A percentile compares a stretch with the other conserved stretches of the same genome.
Conservation (phyloP, 2,329 filamentous ascomycete genomes). For the Alternaria gansuensis region DNA sequence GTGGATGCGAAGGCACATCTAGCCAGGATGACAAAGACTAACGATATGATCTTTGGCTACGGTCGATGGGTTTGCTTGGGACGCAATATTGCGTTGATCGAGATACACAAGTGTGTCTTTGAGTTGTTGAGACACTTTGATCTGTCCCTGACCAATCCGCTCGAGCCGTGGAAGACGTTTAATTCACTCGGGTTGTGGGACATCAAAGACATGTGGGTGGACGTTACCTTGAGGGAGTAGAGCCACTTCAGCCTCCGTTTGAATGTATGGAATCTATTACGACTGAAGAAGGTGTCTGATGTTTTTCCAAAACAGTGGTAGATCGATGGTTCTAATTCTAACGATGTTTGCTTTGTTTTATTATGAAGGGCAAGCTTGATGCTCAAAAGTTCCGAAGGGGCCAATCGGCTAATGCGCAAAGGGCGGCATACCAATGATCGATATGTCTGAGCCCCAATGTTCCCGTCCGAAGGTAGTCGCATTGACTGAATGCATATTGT, state of each 20-base stretch:
- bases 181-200: constrained; percentile 43
- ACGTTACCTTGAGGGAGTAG: constrained; percentile 38
- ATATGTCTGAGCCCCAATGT: not conserved
- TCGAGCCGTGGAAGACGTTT: constrained; percentile 42
- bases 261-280: too few species aligned
- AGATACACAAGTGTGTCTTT: constrained; percentile 55
- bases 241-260: not conserved
- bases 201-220: constrained; percentile 46
- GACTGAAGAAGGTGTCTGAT: not conserved
- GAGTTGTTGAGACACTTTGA: constrained; percentile 53
- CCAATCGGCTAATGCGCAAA: constrained; percentile 13
- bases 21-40: constrained; percentile 43
- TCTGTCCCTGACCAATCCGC: constrained; percentile 42
- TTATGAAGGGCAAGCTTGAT: constrained; percentile 2
- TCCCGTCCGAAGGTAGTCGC: not conserved
- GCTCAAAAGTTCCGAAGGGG: not conserved
- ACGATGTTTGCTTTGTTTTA: constrained; percentile 5
- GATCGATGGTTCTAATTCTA: not conserved
- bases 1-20: constrained; percentile 37
- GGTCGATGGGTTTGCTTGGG: constrained; percentile 51
- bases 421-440: constrained; percentile 5
- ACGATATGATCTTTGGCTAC: constrained; percentile 51
- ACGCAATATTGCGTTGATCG: constrained; percentile 45
- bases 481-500: constrained; percentile 2
- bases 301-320: not conserved